phyloP scores from a whole-genome alignment of 139 green algal genomes.

The Tetratostichococcus sp. region DNA sequence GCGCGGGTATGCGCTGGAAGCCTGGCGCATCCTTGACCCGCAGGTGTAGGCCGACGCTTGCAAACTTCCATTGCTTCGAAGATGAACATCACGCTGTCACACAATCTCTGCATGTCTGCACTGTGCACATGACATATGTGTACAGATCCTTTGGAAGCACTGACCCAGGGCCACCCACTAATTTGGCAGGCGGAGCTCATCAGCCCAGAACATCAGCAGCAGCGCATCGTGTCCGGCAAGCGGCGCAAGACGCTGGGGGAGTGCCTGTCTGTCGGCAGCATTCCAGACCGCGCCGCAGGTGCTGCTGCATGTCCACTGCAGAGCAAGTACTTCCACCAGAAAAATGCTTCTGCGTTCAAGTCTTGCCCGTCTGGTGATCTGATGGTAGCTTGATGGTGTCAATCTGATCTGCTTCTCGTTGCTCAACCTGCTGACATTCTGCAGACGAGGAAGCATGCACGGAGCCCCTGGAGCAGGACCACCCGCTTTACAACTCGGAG shows the following conservation, averaged over 20 bases:
- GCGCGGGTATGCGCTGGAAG: conserved; percentile 77
- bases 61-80: too few relatives aligned
- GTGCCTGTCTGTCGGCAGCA: neutral
- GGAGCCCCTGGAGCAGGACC: neutral
- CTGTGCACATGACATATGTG: neutral
- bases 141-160: too few relatives aligned
- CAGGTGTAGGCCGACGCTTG: conserved; percentile 55
- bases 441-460: neutral
- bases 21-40: conserved; percentile 77
- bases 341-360: too few relatives aligned
- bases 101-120: neutral
- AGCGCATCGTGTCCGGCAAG: neutral
- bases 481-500: conserved; percentile 14
- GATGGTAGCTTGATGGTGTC: too few relatives aligned
- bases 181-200: neutral
- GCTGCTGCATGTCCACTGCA: too few relatives aligned
- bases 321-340: too few relatives aligned
- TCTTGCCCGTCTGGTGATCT: too few relatives aligned
- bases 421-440: too few relatives aligned
- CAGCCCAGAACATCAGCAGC: neutral
- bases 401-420: too few relatives aligned
- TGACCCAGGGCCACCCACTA: too few relatives aligned
- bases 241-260: neutral
- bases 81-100: neutral
- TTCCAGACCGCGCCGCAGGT: neutral